Base-by-base conservation (phyloP, 2,329 filamentous ascomycete genomes). In the Cordyceps farinosa region DNA sequence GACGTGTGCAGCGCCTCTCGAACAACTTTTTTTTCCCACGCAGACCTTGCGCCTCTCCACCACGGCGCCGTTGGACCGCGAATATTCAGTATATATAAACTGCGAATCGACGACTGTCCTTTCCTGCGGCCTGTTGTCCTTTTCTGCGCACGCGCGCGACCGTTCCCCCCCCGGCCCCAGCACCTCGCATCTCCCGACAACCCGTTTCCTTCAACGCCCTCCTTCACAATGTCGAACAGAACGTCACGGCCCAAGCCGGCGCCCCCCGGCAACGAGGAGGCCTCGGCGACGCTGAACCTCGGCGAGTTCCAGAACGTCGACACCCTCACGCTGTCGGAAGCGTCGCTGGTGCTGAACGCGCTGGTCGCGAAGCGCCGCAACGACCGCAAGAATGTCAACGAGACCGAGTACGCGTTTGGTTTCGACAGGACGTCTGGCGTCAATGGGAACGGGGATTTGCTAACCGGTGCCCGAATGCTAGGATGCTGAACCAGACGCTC, bases 271-370 rank as follows among this genome's bases (percentile, higher is more conserved):
- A 93, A 97, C 75, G 94, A 98, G 77, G 92, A 97, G 79, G 93
- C 94, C 30, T 87, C 89, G 56, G 81, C 86, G 8, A 87, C 87
- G 62, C 87, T 98, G 67, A 90, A 89, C 75, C 89, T 99, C 11
- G 95, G 95, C 78, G 94, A 97, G 74, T 97, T 98, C 78, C 87
- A 96, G 70, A 84, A 94, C 72, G 92, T 96, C 68, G 92, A 95
- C 74, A 94, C 93, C 6, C 83, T 99, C 66, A 97, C 93, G 52
- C 85, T 97, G 60, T 96, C 92, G 40, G 95, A 98, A 79, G 93
- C 95, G 2, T 87, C 92, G 69, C 86, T 97, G 57, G 90, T 99
- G 72, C 91, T 99, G 71, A 94, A 94, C 73, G 92, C 92, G 66
- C 88, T 97, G 56, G 86, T 95, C 67, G 84, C 90, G 66, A 91